Evolutionary conservation across 2,329 filamentous ascomycete species (phyloP), one percentile per base, ranked within the genome.

Genomic region (Aspergillus sp.): DNA sequence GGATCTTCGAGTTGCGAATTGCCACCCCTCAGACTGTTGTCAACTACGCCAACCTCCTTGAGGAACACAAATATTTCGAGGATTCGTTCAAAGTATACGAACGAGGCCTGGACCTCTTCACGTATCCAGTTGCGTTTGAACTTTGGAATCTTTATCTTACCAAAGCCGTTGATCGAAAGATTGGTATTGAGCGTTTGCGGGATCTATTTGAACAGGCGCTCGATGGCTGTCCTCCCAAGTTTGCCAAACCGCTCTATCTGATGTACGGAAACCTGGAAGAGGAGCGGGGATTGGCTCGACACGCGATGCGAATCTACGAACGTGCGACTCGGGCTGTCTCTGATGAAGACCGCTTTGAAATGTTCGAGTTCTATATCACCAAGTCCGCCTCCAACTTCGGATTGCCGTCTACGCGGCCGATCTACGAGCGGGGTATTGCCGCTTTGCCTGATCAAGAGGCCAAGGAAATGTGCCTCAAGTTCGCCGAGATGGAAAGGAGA

Each of bases 301-400:
- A 98, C 72, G 96, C 96, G 2, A 99, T 99, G 95, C 89, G 95
- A 59, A 99, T 99, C 66, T 99, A 99, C 76, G 96, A 99, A 78
- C 89, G 95, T 58, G 95, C 95, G 7, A 99, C 95, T 5, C 87
- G 95, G 33, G 93, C 93, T 12, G 96, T 99, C 3, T 89, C 91
- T 13, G 95, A 99, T 69, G 93, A 97, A 69, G 93, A 99, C 74
- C 85, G 92, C 52, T 88, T 93, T 59, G 92, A 96, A 68, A 97
- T 99, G 93, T 99, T 97, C 80, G 95, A 96, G 75, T 96, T 98
- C 73, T 99, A 99, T 80, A 97, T 99, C 71, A 98, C 93, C 58
- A 98, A 99, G 74, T 97, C 93, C 0, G 95, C 95, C 1, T 96
- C 92, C 19, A 99, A 99, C 76, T 99, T 99, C 70, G 95, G 96